Conservation (phyloP, 208 protist genomes). For the Crithidia expoeki region DNA sequence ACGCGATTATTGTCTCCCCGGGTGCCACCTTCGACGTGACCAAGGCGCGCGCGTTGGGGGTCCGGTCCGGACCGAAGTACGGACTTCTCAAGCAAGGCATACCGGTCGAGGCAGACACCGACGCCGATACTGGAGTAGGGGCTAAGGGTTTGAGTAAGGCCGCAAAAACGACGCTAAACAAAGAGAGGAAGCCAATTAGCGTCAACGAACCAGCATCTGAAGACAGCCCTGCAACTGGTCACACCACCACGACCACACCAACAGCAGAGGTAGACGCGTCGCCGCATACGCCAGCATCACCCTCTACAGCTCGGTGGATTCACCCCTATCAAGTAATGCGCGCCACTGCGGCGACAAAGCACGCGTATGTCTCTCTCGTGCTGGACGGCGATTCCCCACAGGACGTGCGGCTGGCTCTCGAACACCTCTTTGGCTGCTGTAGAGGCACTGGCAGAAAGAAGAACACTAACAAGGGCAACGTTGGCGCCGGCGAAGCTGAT, state of each 20-base stretch:
- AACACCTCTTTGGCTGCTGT: conserved; percentile 39
- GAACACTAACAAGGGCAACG: background rate
- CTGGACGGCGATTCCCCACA: conserved; percentile 58
- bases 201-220: too few relatives aligned
- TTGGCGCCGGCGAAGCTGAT: background rate
- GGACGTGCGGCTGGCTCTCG: conserved; percentile 53
- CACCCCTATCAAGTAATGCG: conserved; percentile 64
- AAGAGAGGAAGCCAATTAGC: background rate
- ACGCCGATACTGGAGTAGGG: background rate
- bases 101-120: conserved; percentile 41
- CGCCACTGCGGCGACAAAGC: conserved; percentile 51
- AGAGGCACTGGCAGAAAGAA: background rate
- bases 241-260: background rate
- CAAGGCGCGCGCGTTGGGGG: conserved; percentile 59
- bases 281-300: background rate
- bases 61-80: conserved; percentile 72
- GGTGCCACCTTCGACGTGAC: conserved; percentile 51
- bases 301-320: conserved; percentile 25
- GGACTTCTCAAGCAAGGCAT: conserved; percentile 67
- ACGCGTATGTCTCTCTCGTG: conserved; percentile 74
- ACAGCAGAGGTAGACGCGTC: background rate
- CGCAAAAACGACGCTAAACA: background rate
- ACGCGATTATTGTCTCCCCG: conserved; percentile 67
- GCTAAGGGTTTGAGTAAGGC: background rate
- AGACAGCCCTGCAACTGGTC: background rate